Percentiles rank a stretch among this genome's conserved stretches.
phyloP scores from a whole-genome alignment of 1,284 basidiomycete genomes.

The Cryptococcus sp. region DNA sequence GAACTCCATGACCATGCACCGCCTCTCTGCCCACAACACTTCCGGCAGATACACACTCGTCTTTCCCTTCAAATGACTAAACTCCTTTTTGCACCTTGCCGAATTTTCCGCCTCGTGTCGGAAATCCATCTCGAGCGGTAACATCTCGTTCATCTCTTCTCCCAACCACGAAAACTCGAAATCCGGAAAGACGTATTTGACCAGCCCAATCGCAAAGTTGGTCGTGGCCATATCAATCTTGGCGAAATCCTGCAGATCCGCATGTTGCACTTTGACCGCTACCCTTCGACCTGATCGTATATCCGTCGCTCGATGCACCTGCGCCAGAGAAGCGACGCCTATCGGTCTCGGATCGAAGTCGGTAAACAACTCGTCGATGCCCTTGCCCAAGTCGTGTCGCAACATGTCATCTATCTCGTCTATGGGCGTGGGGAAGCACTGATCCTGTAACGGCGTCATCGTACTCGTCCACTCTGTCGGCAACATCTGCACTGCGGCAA shows the following conservation, averaged over 20 bases:
- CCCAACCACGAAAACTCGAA: slow-evolving; percentile 88
- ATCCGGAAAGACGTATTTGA: slow-evolving; percentile 69
- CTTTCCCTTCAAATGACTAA: slow-evolving; percentile 55
- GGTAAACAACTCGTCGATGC: slow-evolving; percentile 52
- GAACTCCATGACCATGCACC: slow-evolving; percentile 91
- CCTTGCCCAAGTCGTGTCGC: slow-evolving; percentile 32
- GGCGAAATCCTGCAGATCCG: slow-evolving; percentile 87
- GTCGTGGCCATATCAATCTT: slow-evolving; percentile 63
- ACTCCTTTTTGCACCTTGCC: slow-evolving; percentile 64
- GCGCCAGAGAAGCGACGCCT: slow-evolving; percentile 87
- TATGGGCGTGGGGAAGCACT: slow-evolving; percentile 47
- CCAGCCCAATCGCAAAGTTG: slow-evolving; percentile 59
- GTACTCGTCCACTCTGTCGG: slow-evolving; percentile 65
- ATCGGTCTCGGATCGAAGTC: slow-evolving; percentile 86
- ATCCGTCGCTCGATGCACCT: slow-evolving; percentile 83
- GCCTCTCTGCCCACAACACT: slow-evolving; percentile 73
- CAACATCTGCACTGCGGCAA: slow-evolving; percentile 62
- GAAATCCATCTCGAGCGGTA: slow-evolving; percentile 81
- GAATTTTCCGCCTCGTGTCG: slow-evolving; percentile 85
- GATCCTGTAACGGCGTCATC: slow-evolving; percentile 73
- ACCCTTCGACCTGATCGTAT: slow-evolving; percentile 65
- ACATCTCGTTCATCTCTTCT: slow-evolving; percentile 85
- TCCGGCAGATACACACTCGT: slow-evolving; percentile 88
- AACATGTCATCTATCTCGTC: slow-evolving; percentile 43
- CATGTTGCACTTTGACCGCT: slow-evolving; percentile 98